phyloP scores from a whole-genome alignment of 805 yeast species.

The Lipomyces chichibuensis region DNA sequence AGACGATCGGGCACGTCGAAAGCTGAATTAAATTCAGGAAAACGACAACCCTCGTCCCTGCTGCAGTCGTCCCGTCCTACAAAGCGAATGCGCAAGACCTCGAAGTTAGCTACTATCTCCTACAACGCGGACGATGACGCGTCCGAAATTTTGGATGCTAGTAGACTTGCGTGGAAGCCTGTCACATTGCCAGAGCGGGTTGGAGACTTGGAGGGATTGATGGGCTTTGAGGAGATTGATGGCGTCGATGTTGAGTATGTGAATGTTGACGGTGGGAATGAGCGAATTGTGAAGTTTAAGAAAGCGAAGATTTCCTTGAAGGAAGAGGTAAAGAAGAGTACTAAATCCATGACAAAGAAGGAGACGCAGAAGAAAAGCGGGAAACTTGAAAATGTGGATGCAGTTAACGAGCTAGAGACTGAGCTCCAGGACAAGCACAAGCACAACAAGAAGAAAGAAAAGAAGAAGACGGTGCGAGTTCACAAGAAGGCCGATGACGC shows the following conservation, averaged over 20 bases:
- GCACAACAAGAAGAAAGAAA: slow-evolving; percentile 14
- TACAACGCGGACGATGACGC: not conserved
- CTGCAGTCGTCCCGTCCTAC: not conserved
- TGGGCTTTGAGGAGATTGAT: slow-evolving; percentile 90
- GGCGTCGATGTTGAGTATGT: slow-evolving; percentile 83
- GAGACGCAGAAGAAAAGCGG: slow-evolving; percentile 38
- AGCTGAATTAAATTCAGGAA: not conserved
- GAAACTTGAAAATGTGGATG: slow-evolving; percentile 21
- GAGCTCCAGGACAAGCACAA: slow-evolving; percentile 14
- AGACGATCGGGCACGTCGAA: not conserved
- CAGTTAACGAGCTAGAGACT: slow-evolving; percentile 23
- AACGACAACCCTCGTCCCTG: not conserved
- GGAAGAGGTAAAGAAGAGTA: slow-evolving; percentile 40
- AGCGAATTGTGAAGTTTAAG: slow-evolving; percentile 27
- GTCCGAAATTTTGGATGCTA: slow-evolving; percentile 17
- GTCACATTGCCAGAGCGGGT: slow-evolving; percentile 81
- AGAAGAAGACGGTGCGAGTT: slow-evolving; percentile 5
- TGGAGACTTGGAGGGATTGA: slow-evolving; percentile 87
- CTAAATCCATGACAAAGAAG: slow-evolving; percentile 21
- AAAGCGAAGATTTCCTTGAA: slow-evolving; percentile 45
- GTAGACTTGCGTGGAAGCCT: slow-evolving; percentile 61
- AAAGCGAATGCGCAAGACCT: not conserved
- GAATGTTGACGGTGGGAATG: slow-evolving; percentile 55
- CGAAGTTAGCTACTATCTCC: not conserved
- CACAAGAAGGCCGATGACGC: slow-evolving; percentile 10